phyloP scores from a whole-genome alignment of 768 basidiomycete species.

The Fibroporia radiculosa region DNA sequence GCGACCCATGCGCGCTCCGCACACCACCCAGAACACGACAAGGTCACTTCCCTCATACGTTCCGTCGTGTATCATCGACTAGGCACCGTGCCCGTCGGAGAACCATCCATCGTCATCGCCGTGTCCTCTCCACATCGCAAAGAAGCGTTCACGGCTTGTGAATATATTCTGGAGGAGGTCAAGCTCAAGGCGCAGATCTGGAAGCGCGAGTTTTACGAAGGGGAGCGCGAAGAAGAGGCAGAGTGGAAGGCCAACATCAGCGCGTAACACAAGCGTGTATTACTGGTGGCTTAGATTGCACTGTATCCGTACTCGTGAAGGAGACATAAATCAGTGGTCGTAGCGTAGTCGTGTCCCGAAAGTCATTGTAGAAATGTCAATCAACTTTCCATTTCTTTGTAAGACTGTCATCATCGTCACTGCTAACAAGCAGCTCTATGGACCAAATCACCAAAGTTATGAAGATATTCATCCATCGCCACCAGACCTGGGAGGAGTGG shows the following conservation, averaged over 20 bases:
- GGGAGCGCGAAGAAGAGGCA: slow-evolving; percentile 46
- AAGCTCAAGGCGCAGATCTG: slow-evolving; percentile 82
- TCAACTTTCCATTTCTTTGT: slow-evolving; percentile 78
- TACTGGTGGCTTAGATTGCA: not conserved
- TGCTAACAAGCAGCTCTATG: slow-evolving; percentile 70
- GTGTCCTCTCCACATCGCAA: slow-evolving; percentile 80
- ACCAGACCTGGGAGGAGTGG: slow-evolving; percentile 88
- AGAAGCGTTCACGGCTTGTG: slow-evolving; percentile 74
- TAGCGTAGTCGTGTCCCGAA: not conserved
- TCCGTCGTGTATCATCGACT: slow-evolving; percentile 71
- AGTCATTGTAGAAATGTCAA: slow-evolving; percentile 22
- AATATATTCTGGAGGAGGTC: slow-evolving; percentile 78
- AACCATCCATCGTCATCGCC: slow-evolving; percentile 78
- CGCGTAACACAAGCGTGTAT: not conserved
- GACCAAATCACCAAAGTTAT: slow-evolving; percentile 81
- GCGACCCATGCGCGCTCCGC: slow-evolving; percentile 35
- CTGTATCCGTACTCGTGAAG: slow-evolving; percentile 5
- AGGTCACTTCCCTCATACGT: slow-evolving; percentile 32
- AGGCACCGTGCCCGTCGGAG: slow-evolving; percentile 69
- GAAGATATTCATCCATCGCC: slow-evolving; percentile 88
- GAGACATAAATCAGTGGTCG: not conserved
- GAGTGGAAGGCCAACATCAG: slow-evolving; percentile 22
- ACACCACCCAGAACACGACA: slow-evolving; percentile 11
- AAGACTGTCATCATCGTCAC: slow-evolving; percentile 55
- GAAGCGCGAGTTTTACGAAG: slow-evolving; percentile 87